Evolutionary conservation across 2,329 filamentous ascomycete genomes (phyloP).

Genomic region (Exophiala alcalophila): DNA sequence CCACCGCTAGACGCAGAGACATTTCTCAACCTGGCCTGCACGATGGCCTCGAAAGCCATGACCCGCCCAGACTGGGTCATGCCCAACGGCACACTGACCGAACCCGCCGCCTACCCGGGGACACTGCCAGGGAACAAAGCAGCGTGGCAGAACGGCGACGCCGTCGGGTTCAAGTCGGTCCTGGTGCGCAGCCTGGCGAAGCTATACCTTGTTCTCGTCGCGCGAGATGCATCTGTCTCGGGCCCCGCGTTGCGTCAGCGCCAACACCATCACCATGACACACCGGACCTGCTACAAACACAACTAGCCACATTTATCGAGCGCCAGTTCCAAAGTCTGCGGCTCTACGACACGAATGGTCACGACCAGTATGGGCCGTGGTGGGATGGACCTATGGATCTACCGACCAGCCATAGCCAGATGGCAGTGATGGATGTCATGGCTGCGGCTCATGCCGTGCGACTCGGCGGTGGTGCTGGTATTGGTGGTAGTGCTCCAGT

Average conservation of each 20-base stretch:
- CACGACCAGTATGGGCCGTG: conserved; percentile 23
- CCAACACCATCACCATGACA: too few relatives aligned
- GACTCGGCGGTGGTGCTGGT: background rate
- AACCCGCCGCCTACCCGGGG: conserved; percentile 18
- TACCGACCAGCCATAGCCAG: conserved; percentile 26
- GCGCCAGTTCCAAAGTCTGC: conserved; percentile 17
- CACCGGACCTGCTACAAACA: conserved; percentile 7
- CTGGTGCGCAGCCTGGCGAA: conserved; percentile 21
- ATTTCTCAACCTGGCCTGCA: conserved; percentile 19
- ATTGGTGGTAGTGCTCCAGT: too few relatives aligned
- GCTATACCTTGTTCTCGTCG: conserved; percentile 15
- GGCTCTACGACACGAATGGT: conserved; percentile 15
- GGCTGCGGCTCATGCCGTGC: conserved; percentile 22
- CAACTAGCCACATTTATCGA: conserved; percentile 15
- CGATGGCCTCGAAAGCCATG: conserved; percentile 19
- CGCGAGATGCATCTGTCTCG: too few relatives aligned
- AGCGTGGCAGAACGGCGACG: conserved; percentile 21
- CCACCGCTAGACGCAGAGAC: too few relatives aligned
- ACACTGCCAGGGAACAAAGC: conserved; percentile 4
- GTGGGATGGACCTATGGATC: conserved; percentile 24
- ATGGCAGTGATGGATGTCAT: conserved; percentile 25
- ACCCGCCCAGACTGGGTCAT: conserved; percentile 22
- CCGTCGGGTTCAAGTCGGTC: conserved; percentile 25
- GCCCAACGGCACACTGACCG: conserved; percentile 19
- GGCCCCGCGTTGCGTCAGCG: too few relatives aligned